phyloP scores from a whole-genome alignment of 306 rosid species.

The Malus orientalis region DNA sequence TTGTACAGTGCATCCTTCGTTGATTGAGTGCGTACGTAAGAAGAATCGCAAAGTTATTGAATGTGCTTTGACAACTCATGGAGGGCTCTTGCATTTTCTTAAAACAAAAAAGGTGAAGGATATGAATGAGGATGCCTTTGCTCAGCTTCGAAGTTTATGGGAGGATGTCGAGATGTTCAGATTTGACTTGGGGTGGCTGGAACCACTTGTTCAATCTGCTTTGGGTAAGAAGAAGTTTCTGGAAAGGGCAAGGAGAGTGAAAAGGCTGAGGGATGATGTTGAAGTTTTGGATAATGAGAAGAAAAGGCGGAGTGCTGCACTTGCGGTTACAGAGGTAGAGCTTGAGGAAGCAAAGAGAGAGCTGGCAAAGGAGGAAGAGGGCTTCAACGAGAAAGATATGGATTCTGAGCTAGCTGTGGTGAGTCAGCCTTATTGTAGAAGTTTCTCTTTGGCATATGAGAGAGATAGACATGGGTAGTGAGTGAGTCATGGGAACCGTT shows the following conservation, averaged over 20 bases:
- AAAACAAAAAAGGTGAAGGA: neutral
- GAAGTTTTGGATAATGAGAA: neutral
- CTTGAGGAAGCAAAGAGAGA: constrained; percentile 1
- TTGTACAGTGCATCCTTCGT: neutral
- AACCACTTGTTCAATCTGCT: neutral
- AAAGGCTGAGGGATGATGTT: neutral
- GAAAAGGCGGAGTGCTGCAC: neutral
- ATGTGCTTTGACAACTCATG: constrained; percentile 2
- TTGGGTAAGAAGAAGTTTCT: neutral
- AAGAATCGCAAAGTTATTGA: neutral
- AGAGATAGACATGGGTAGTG: neutral
- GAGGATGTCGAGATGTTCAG: neutral
- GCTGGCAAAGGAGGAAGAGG: neutral
- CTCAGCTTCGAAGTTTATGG: neutral
- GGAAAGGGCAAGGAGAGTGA: constrained; percentile 1
- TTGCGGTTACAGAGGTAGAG: neutral
- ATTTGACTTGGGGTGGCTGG: constrained; percentile 6
- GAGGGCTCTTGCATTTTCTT: neutral
- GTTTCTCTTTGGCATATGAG: neutral
- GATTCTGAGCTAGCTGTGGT: neutral
- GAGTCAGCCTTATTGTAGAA: neutral
- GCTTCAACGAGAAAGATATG: neutral
- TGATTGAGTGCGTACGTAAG: neutral
- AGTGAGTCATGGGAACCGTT: neutral
- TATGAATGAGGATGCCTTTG: neutral